phyloP scores from a whole-genome alignment of 306 rosid species.

The Echinosophora koreensis region DNA sequence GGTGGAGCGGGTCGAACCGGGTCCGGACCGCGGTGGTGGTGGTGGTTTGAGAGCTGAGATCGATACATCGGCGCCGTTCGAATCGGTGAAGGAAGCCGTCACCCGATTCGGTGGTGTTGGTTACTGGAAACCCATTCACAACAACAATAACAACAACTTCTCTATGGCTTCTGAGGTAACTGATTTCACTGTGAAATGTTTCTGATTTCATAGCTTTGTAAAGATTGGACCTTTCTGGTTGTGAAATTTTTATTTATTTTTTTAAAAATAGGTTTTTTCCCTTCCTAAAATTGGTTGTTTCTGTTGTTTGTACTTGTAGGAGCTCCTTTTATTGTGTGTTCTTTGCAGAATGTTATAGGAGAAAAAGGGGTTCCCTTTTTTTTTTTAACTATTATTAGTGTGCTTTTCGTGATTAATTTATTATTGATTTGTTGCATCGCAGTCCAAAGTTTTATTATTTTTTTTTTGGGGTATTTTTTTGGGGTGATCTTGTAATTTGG shows the following conservation, averaged over 20 bases:
- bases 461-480: not conserved
- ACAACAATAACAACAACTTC: slow-evolving; percentile 14
- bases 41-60: slow-evolving; percentile 65
- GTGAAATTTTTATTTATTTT: not conserved
- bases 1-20: slow-evolving; percentile 42
- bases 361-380: not conserved
- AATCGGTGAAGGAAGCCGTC: slow-evolving; percentile 87
- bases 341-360: not conserved
- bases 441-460: not conserved
- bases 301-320: not conserved
- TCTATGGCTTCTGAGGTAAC: slow-evolving; percentile 54
- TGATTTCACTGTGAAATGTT: not conserved
- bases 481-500: not conserved
- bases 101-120: slow-evolving; percentile 83
- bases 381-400: not conserved
- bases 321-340: not conserved
- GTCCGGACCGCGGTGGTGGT: not conserved
- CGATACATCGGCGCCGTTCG: slow-evolving; percentile 92
- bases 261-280: no score
- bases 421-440: not conserved
- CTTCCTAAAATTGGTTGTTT: no score
- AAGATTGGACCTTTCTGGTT: slow-evolving; percentile 1
- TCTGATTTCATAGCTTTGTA: not conserved
- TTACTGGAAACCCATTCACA: slow-evolving; percentile 72
- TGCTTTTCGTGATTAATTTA: not conserved